Evolutionary conservation across 202 grass and related monocot species (phyloP), one percentile per base, ranked within the genome.

Genomic region (Dendrocalamus latiflorus): DNA sequence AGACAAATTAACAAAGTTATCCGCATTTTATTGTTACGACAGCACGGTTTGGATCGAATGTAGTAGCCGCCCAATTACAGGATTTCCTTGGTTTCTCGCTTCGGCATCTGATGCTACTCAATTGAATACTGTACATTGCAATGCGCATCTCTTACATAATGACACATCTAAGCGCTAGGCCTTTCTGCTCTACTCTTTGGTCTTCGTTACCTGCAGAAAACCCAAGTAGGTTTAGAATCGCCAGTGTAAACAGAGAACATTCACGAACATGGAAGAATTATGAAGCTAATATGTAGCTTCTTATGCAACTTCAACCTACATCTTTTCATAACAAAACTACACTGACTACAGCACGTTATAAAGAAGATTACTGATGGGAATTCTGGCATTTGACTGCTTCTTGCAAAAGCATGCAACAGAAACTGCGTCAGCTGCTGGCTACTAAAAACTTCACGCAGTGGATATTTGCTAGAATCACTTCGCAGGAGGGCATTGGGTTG

Each of bases 171-270:
- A 42, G 11, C 13, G 84, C 67, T 20, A 88, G 34, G 57, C 92
- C 94, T 89, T 97, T 94, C 57, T 90, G 91, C 13, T 94, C 94
- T 68, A 86, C 83, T 78, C 94, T 91, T 54, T 91, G 94, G 42
- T 94, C 92, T 65, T 89, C 92, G 44, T 86, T 94, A 30, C 94
- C 92, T 97, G 86, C 78, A 75, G 18, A 79, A 50, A 83, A 42
- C 48, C 17, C 15, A 18, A 24, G 2, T 20, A n/a, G 0, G 17
- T 37, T 78, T 68, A 60, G 17, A 55, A 43, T 36, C 18, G 4
- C 3, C 6, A 49, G 15, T 5, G 8, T 68, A 22, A 43, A 38
- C 12, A 74, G 10, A 65, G 37, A 58, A 45, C 6, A 45, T 22
- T 77, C 42, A 68, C 39, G 37, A 48, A 56, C 4, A 65, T 20